A percentile compares a stretch with the other conserved stretches of the same genome.
Evolutionary conservation across 805 yeast species (phyloP).

Genomic region (Ogataea nitratoaversa): DNA sequence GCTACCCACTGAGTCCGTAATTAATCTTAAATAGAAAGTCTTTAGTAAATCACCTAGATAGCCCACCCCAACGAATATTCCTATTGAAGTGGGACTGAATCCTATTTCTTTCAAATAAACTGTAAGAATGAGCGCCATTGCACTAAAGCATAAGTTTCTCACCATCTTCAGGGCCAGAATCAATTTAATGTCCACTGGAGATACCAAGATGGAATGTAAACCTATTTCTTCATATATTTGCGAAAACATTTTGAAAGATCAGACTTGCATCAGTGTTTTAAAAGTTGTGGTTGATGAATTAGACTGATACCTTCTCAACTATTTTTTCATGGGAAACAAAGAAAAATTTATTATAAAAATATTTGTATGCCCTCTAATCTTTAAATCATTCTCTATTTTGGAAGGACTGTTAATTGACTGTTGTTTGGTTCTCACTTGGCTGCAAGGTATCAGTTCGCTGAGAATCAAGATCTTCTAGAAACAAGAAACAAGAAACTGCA

Average conservation of each 20-base stretch:
- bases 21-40: constrained; percentile 42
- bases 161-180: constrained; percentile 32
- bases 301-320: too few species aligned
- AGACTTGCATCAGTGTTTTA: background rate
- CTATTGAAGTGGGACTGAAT: constrained; percentile 40
- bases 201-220: constrained; percentile 25
- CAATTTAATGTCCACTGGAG: constrained; percentile 32
- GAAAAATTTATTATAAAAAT: too few species aligned
- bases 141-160: constrained; percentile 36
- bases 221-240: constrained; percentile 32
- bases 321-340: too few species aligned
- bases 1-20: constrained; percentile 47
- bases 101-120: constrained; percentile 40
- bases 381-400: too few species aligned
- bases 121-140: constrained; percentile 37
- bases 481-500: too few species aligned
- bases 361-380: too few species aligned
- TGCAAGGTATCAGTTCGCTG: too few species aligned
- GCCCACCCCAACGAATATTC: constrained; percentile 45
- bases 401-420: too few species aligned
- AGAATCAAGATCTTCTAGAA: too few species aligned
- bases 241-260: background rate
- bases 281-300: too few species aligned
- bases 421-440: too few species aligned
- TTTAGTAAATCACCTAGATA: constrained; percentile 48